phyloP scores from a whole-genome alignment of 2,329 filamentous ascomycete species.

The Colletotrichum sp. region DNA sequence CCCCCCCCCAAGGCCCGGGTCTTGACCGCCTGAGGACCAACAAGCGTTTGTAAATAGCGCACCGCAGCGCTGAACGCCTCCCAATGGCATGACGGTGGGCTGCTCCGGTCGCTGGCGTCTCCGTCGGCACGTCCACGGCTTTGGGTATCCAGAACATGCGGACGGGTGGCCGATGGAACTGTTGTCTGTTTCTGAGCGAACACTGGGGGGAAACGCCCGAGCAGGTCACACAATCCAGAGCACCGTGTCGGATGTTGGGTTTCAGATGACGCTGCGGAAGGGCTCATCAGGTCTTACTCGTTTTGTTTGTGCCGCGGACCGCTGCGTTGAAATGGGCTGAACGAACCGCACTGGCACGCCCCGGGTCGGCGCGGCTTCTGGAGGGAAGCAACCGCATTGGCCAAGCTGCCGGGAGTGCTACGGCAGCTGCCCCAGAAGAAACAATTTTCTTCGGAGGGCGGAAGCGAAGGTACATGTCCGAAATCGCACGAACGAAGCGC shows the following conservation, averaged over 20 bases:
- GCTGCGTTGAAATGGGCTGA: not conserved
- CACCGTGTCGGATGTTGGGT: slow-evolving; percentile 11
- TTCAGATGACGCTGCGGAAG: slow-evolving; percentile 12
- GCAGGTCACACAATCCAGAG: not conserved
- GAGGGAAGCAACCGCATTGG: not conserved
- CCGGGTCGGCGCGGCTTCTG: slow-evolving; percentile 7
- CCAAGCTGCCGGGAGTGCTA: slow-evolving; percentile 5
- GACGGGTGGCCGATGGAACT: not conserved
- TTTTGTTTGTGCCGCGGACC: slow-evolving; percentile 13
- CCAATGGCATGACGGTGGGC: not conserved
- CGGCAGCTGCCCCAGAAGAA: not conserved
- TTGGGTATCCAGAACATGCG: not conserved
- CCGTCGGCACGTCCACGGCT: not conserved
- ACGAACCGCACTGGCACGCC: slow-evolving; percentile 4
- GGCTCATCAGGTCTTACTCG: not conserved
- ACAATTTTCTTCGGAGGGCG: not conserved
- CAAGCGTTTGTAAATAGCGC: slow-evolving; percentile 5
- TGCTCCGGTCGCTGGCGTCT: not conserved
- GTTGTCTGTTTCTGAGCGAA: not conserved
- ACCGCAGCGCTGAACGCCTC: not conserved
- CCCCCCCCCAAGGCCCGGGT: not conserved
- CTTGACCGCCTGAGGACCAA: not conserved
- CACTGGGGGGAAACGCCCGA: not conserved
- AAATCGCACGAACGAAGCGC: slow-evolving; percentile 8
- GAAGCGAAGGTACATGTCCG: not conserved